Evolutionary conservation across 352 stramenopile genomes (phyloP), one percentile per base, ranked within the genome.

Genomic region (Stephanocyclus meneghinianus): DNA sequence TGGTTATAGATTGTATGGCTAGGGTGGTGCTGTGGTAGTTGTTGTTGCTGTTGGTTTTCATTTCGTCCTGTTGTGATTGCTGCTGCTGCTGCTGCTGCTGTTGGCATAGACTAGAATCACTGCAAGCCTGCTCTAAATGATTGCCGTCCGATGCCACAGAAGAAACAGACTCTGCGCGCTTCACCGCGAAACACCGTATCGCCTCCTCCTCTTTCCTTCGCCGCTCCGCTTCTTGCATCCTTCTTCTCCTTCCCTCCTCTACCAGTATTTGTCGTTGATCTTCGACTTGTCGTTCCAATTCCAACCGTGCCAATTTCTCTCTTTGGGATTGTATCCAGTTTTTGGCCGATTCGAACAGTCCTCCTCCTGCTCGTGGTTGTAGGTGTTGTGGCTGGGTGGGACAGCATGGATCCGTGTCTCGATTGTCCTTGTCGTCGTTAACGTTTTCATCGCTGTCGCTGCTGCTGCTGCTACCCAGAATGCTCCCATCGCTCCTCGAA

Each of bases 251-350:
- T 18, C 76, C 78, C 74, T 85, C 74, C 45, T 85, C 78, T 1
- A 85, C 61, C 3, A 85, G 44, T 42, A 73, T 76, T 45, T 62
- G 50, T 18, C 74, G 61, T 57, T 86, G 78, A 67, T 83, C 74
- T 71, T 86, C 74, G 0, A 86, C 78, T 32, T 86, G 63, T 53
- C 69, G 21, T 53, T 86, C 74, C 35, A 86, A 57, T 61, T 83
- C 75, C 16, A 79, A 48, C 59, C 76, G 59, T 40, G 70, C 59
- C 13, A 82, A 59, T 73, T 74, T 64, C 29, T 86, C 78, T 35
- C 78, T 35, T 63, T 86, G 74, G 8, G 47, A 66, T 50, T 70
- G 40, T 1, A 86, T 48, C 78, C 78, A 86, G 21, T 71, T 76
- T 47, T 65, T 80, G 9, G 74, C 78, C n/a, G 30, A 50, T 15